A percentile compares a stretch with the other conserved stretches of the same genome.
Conservation (phyloP, 192 early-diverging fungal species). For the Pilobolus umbonatus region DNA sequence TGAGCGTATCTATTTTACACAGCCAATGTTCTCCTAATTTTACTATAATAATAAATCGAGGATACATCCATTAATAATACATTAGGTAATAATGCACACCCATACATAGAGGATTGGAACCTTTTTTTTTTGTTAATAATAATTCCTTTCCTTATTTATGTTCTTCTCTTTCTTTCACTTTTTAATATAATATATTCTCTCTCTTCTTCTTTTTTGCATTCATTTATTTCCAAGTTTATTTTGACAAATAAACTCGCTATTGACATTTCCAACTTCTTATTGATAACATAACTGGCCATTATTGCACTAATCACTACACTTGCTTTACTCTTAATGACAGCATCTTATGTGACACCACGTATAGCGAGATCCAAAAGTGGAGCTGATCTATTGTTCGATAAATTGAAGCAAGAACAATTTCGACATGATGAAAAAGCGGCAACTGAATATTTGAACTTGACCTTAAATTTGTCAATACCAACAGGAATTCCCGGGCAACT, state of each 20-base stretch:
- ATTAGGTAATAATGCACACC: too few species aligned
- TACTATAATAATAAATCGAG: too few species aligned
- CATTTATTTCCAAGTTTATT: conserved; percentile 8
- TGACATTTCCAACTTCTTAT: neutral
- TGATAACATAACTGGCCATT: neutral
- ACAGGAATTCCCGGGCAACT: conserved; percentile 27
- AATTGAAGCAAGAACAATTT: conserved; percentile 23
- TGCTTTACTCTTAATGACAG: conserved; percentile 10
- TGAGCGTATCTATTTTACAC: too few species aligned
- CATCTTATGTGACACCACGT: conserved; percentile 14
- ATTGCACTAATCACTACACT: conserved; percentile 7
- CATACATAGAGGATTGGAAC: neutral
- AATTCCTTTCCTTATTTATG: neutral
- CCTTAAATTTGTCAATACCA: neutral
- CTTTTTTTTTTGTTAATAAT: neutral
- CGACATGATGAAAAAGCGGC: conserved; percentile 15
- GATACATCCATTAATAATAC: too few species aligned
- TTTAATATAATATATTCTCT: neutral
- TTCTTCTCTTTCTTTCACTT: neutral
- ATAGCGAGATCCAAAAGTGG: conserved; percentile 24
- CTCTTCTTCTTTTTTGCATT: neutral
- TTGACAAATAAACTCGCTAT: neutral
- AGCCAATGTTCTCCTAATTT: too few species aligned
- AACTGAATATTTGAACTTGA: conserved; percentile 10
- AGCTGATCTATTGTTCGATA: conserved; percentile 24